Base-by-base conservation (phyloP, 2,329 filamentous ascomycete genomes). In the Rutstroemia sp. region DNA sequence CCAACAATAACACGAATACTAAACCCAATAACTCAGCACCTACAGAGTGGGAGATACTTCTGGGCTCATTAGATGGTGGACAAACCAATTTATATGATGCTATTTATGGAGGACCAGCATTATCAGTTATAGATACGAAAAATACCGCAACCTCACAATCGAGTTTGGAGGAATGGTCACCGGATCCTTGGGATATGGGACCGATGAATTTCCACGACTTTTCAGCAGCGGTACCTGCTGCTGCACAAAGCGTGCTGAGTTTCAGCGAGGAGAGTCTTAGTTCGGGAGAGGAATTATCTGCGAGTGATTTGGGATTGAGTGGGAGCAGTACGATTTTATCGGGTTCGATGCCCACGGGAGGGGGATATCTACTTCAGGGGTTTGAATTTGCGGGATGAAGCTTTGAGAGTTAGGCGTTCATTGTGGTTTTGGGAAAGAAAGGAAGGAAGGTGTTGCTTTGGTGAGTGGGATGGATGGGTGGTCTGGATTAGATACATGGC, bases 51-150 rank as follows among this genome's bases (percentile, higher is more conserved):
- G 90, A 95, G 70, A 83, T 86, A 1, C 77, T 95, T 0, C 78
- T 95, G 2, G 85, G 87, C 4, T 86, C 86, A 21, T 83, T 95
- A 69, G 90, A 95, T 64, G 85, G 85, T 38, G 89, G 89, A 0
- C 80, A 86, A 62, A 82, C 85, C 54, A 95, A 92, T 67, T 86
- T 95, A n/a, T 94, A 90, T 70, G 86, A 90, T 67, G 86, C 85
- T 42, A 90, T 90, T 55, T 91, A 91, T 63, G 88, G 87, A 39
- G 87, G 87, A 0, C 78, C 77, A 76, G 47, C 71, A 75, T 59
- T 65, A 3, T 62, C 58, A 21, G 48, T 67, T 12, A 25, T 61
- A 18, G 61, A 27, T 12, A 21, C 27, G 1, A 54, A 19, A 19
- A 42, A 67, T 8, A 61, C 53, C 18, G 12, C 57, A 1, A 46